These are phyloP conservation scores for Exophiala sp. DNA, from an alignment of 2,329 filamentous ascomycete genomes.

Conservation along the genomic window DNA sequence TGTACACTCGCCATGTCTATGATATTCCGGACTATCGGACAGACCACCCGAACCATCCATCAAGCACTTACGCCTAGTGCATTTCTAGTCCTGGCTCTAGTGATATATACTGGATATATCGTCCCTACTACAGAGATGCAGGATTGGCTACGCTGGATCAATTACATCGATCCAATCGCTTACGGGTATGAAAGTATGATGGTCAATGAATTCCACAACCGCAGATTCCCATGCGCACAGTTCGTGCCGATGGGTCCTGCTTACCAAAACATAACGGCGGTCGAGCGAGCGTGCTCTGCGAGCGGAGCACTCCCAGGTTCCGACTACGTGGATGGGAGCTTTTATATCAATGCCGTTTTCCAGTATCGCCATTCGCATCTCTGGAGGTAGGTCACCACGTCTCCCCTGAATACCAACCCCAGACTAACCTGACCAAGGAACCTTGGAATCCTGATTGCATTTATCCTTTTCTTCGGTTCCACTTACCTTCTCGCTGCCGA, in stretches of 20 bases:
- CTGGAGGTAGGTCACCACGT: slow-evolving; percentile 49
- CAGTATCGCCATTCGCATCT: slow-evolving; percentile 54
- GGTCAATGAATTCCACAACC: slow-evolving; percentile 51
- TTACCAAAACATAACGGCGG: slow-evolving; percentile 46
- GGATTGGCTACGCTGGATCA: slow-evolving; percentile 62
- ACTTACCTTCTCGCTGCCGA: slow-evolving; percentile 62
- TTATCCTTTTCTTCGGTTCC: slow-evolving; percentile 56
- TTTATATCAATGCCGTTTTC: slow-evolving; percentile 52
- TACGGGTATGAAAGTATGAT: slow-evolving; percentile 60
- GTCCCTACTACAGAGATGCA: slow-evolving; percentile 54
- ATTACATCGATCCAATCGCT: slow-evolving; percentile 58
- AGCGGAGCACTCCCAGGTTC: slow-evolving; percentile 53
- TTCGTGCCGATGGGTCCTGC: slow-evolving; percentile 39
- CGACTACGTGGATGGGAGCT: slow-evolving; percentile 51
- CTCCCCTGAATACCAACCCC: no score
- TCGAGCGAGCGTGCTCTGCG: slow-evolving; percentile 63
- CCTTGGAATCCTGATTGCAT: slow-evolving; percentile 62
- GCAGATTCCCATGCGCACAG: slow-evolving; percentile 51
- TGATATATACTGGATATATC: slow-evolving; percentile 58
- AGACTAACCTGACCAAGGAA: slow-evolving; percentile 38
- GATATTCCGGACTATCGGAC: slow-evolving; percentile 47
- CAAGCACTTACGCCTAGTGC: slow-evolving; percentile 53
- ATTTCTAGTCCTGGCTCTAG: slow-evolving; percentile 39
- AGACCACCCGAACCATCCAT: slow-evolving; percentile 60
- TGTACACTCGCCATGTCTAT: slow-evolving; percentile 53